Evolutionary conservation across 306 rosid genomes (phyloP), one percentile per base, ranked within the genome.

Genomic region (Pachyrhizus erosus): DNA sequence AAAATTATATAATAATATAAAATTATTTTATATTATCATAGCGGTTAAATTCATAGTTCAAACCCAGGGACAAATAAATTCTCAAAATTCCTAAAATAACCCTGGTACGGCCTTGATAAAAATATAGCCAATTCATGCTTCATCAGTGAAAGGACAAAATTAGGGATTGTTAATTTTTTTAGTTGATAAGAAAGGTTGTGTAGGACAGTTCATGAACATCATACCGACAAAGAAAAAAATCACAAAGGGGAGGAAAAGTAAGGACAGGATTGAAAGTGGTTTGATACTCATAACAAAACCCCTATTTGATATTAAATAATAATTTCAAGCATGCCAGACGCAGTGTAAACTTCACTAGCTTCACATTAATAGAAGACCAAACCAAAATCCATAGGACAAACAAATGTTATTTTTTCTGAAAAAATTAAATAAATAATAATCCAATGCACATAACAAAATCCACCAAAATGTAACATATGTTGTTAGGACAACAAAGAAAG

Each of bases 361-460:
- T 23, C 1, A 39, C 2, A 9, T 4, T 5, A 40, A 20, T 21
- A 20, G 1, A 54, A 15, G 24, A 23, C 67, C 51, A 60, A 13
- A 40, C 0, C 29, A 70, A 76, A 51, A 64, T 5, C 21, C 57
- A 70, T 11, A 64, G 12, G 49, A 66, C 48, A 79, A 42, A 42
- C 20, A 77, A 57, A 18, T 62, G 58, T 76, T 6, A 67, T 20
- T 60, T 64, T 33, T 31, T 29, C 9, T 29, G 18, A 27, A 29
- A 29, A 2, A 23, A 21, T 3, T 7, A 61, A 66, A 49, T 11
- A 60, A 73, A 48, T 3, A 66, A 23, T 73, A 70, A 43, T 45
- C 83, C 80, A 85, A 88, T 55, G 78, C 90, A 84, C 90, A 84
- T 73, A 85, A 57, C 73, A 69, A 60, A 83, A 84, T 68, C 75